Base-by-base conservation (phyloP, 768 basidiomycete genomes). In the Phanerodontia chrysosporium region DNA sequence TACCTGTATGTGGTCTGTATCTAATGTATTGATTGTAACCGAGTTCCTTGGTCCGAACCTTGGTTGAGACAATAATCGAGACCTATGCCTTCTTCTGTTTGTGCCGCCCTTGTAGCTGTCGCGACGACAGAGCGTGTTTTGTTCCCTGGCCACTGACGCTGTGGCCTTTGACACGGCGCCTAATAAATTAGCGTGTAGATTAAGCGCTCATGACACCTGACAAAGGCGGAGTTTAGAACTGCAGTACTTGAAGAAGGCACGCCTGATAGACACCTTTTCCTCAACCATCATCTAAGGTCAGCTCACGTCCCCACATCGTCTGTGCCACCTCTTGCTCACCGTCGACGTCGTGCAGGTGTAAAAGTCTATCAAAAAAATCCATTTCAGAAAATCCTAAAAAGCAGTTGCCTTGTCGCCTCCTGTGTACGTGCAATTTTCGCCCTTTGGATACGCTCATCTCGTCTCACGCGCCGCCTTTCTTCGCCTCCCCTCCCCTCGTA, bases 361-460 rank as follows among this genome's bases (percentile, higher is more conserved):
- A 84, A 86, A 87, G 84, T 76, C 75, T 76, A 74, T 68, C 70
- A 73, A 72, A 75, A 75, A 78, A 73, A 71, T 62, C 67, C 65
- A 66, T 67, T 69, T 35, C 74, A 60, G 52, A 77, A 80, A 86
- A 87, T 88, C 86, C 84, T 76, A 83, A 86, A 86, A 84, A 83
- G 82, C 82, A 82, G 87, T 90, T 86, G 80, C 80, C 77, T 83
- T 84, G 78, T 86, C 82, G 81, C 76, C 82, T 86, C 80, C 79
- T 84, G 79, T 87, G 84, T 86, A 67, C 62, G 82, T 78, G 59
- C 60, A 51, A 58, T 42, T 62, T 51, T 64, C 56, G 55, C 61
- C 59, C 16, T 58, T 53, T 57, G 60, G 42, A 48, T 46, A 51
- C 60, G 57, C 52, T 61, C 59, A 63, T 63, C 67, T 59, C 52